These are phyloP conservation scores for Lipomyces spencermartinsiae DNA, from an alignment of 805 yeast species.

Conservation along the genomic window DNA sequence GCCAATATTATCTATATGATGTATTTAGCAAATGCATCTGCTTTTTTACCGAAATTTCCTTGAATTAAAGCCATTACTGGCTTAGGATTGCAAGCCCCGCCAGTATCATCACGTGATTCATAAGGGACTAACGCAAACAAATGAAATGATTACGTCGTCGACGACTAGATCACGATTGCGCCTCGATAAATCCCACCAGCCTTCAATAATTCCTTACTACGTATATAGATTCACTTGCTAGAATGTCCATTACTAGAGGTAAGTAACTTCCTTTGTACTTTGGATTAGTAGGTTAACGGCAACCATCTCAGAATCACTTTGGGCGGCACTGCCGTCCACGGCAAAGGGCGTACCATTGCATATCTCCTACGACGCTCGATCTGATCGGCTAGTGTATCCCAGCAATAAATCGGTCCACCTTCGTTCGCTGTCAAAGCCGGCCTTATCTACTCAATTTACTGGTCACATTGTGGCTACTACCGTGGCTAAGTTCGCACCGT, in stretches of 20 bases:
- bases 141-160: background rate
- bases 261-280: background rate
- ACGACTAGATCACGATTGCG: background rate
- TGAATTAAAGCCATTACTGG: no score
- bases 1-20: no score
- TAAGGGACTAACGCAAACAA: no score
- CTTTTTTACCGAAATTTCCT: no score
- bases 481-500: slow-evolving; percentile 85
- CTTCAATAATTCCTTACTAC: background rate
- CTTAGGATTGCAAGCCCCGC: no score
- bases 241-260: slow-evolving; percentile 26
- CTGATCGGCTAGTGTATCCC: slow-evolving; percentile 79
- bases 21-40: no score
- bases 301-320: slow-evolving; percentile 40
- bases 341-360: slow-evolving; percentile 71
- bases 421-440: slow-evolving; percentile 65
- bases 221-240: background rate
- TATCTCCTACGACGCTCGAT: slow-evolving; percentile 72
- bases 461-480: slow-evolving; percentile 76
- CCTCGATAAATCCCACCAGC: background rate
- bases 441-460: slow-evolving; percentile 66
- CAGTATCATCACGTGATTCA: no score
- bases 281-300: background rate
- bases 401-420: slow-evolving; percentile 80
- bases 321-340: slow-evolving; percentile 85